These are phyloP conservation scores for Epichloe gansuensis DNA, from an alignment of 2,329 filamentous ascomycete genomes.

Conservation along the genomic window DNA sequence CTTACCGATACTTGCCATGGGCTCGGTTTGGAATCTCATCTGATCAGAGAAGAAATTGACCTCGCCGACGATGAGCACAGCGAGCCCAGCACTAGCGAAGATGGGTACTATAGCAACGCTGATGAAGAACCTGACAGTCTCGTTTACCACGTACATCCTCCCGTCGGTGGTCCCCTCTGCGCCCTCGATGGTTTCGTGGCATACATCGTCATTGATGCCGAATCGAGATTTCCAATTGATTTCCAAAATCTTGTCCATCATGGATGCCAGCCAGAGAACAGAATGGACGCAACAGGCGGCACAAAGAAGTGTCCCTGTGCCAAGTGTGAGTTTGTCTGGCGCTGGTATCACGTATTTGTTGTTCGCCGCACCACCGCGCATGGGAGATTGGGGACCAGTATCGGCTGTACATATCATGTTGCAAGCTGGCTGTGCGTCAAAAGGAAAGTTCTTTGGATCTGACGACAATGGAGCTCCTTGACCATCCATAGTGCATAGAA, in stretches of 20 bases:
- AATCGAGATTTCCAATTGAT: conserved; percentile 43
- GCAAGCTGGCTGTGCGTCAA: conserved; percentile 28
- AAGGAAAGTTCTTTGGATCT: conserved; percentile 29
- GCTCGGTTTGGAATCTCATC: conserved; percentile 47
- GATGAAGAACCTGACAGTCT: conserved; percentile 39
- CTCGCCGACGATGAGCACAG: conserved; percentile 49
- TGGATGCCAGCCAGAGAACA: conserved; percentile 46
- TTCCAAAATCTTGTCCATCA: conserved; percentile 51
- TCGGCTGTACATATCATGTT: conserved; percentile 31
- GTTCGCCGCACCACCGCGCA: conserved; percentile 41
- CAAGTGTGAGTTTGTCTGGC: conserved; percentile 42
- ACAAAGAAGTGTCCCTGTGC: conserved; percentile 45
- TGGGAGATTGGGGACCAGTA: conserved; percentile 37
- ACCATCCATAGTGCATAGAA: conserved; percentile 28
- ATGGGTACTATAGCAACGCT: conserved; percentile 44
- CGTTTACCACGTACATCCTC: conserved; percentile 42
- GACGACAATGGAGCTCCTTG: conserved; percentile 22
- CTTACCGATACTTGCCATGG: conserved; percentile 46
- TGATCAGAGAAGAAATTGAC: conserved; percentile 48
- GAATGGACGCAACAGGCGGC: conserved; percentile 54
- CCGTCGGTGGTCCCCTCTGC: conserved; percentile 41
- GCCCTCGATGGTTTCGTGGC: conserved; percentile 32
- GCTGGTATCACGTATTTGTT: conserved; percentile 51
- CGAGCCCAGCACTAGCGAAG: conserved; percentile 43
- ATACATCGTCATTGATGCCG: conserved; percentile 12